Percentiles rank a stretch among this genome's conserved stretches.
These are phyloP conservation scores for Grosmannia huntii DNA, from an alignment of 2,329 filamentous ascomycete species.

Conservation along the genomic window DNA sequence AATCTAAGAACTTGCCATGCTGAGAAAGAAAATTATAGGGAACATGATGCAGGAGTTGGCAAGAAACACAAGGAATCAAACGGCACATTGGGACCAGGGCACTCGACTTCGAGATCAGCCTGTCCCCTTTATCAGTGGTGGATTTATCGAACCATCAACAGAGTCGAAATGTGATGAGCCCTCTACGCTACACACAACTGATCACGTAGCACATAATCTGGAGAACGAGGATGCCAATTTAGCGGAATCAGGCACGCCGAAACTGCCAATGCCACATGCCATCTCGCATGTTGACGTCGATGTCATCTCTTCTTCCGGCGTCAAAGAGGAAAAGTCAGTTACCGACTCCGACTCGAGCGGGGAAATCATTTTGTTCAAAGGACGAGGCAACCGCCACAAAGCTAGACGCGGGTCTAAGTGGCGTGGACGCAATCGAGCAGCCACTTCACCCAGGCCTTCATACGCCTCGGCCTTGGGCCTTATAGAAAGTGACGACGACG, in stretches of 20 bases:
- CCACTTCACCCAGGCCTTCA: not conserved
- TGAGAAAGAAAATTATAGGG: constrained; percentile 12
- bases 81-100: constrained; percentile 24
- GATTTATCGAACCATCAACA: constrained; percentile 35
- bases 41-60: constrained; percentile 36
- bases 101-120: constrained; percentile 34
- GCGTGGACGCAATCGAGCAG: not conserved
- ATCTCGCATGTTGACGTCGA: not conserved
- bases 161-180: not conserved
- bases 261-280: not conserved
- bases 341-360: constrained; percentile 48
- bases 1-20: not conserved
- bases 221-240: not conserved
- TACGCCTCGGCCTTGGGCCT: not conserved
- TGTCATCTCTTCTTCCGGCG: not conserved
- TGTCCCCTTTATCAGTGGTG: constrained; percentile 40
- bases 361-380: constrained; percentile 57
- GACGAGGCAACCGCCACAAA: constrained; percentile 2
- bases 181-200: not conserved
- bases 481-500: constrained; percentile 11
- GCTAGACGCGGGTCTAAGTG: not conserved
- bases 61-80: constrained; percentile 34
- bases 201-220: no score
- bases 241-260: not conserved
- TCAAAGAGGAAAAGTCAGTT: not conserved